Evolutionary conservation across 495 filamentous ascomycete genomes (phyloP).

Genomic region (Aspergillus baeticus): DNA sequence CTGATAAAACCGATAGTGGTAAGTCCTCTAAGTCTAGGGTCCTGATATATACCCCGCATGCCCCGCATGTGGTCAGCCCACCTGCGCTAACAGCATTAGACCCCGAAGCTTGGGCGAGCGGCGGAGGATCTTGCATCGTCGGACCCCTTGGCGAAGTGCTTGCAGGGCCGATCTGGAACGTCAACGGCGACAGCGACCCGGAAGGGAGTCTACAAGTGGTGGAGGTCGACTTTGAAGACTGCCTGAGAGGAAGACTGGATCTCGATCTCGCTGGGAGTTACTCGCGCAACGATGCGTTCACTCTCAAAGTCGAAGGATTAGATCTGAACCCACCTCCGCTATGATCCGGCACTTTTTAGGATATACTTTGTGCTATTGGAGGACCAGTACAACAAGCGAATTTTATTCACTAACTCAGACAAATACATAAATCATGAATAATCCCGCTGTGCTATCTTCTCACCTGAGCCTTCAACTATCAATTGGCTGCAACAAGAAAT

Average conservation of each 20-base stretch:
- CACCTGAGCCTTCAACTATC: not conserved
- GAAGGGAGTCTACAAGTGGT: conserved; percentile 8
- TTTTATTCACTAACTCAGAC: too few species aligned
- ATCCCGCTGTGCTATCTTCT: not conserved
- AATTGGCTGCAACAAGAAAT: not conserved
- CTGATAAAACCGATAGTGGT: conserved; percentile 12
- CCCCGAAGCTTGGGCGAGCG: conserved; percentile 21
- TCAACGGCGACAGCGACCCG: conserved; percentile 50
- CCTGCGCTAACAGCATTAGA: not conserved
- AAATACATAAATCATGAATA: too few species aligned
- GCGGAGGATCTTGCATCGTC: conserved; percentile 82
- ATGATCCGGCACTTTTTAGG: not conserved
- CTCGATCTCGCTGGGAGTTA: conserved; percentile 76
- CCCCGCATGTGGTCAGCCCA: too few species aligned
- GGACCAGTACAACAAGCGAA: too few species aligned
- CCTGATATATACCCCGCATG: too few species aligned
- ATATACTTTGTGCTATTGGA: too few species aligned
- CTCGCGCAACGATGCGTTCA: conserved; percentile 80
- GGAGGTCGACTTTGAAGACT: conserved; percentile 63
- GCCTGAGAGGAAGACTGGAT: conserved; percentile 59
- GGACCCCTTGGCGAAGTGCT: conserved; percentile 76
- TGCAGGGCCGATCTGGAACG: conserved; percentile 80
- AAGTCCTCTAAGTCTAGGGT: too few species aligned
- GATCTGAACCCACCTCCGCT: conserved; percentile 73
- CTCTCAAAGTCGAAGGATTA: conserved; percentile 70